Evolutionary conservation across 495 filamentous ascomycete genomes (phyloP).

Genomic region (Parathielavia hyrcaniae): DNA sequence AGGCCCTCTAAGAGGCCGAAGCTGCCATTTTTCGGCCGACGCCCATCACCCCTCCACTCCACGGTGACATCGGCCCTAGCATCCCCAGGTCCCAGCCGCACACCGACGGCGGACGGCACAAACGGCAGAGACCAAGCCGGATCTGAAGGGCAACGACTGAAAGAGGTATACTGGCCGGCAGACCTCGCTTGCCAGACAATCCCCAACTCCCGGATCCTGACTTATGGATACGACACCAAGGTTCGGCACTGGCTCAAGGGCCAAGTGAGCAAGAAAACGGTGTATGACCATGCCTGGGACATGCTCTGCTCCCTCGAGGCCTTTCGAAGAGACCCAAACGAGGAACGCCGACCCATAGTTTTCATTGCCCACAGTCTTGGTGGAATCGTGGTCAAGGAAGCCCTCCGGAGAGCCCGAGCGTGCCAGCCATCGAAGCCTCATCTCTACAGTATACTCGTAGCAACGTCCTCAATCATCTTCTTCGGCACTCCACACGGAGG

Average conservation of each 20-base stretch:
- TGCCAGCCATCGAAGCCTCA: slow-evolving; percentile 13
- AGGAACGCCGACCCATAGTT: slow-evolving; percentile 27
- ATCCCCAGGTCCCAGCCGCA: neutral
- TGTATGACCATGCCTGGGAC: slow-evolving; percentile 11
- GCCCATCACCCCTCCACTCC: neutral
- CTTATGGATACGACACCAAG: no score
- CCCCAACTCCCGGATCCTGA: no score
- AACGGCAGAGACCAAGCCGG: neutral
- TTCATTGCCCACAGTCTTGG: slow-evolving; percentile 40
- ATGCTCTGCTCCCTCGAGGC: slow-evolving; percentile 8
- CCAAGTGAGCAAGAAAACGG: slow-evolving; percentile 6
- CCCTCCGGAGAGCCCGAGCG: neutral
- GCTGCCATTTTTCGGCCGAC: neutral
- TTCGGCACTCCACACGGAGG: slow-evolving; percentile 35
- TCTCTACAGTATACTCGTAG: slow-evolving; percentile 18
- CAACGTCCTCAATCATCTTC: slow-evolving; percentile 25
- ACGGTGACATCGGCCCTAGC: neutral
- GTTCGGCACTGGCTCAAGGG: slow-evolving; percentile 4
- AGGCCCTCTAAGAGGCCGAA: neutral
- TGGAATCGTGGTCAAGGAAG: slow-evolving; percentile 36
- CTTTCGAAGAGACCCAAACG: slow-evolving; percentile 1
- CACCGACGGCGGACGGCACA: no score
- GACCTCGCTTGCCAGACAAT: no score
- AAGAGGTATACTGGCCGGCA: slow-evolving; percentile 12
- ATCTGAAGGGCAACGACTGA: neutral